Base-by-base conservation (phyloP, 1,284 basidiomycete species). In the Microbotryomycetes sp. region DNA sequence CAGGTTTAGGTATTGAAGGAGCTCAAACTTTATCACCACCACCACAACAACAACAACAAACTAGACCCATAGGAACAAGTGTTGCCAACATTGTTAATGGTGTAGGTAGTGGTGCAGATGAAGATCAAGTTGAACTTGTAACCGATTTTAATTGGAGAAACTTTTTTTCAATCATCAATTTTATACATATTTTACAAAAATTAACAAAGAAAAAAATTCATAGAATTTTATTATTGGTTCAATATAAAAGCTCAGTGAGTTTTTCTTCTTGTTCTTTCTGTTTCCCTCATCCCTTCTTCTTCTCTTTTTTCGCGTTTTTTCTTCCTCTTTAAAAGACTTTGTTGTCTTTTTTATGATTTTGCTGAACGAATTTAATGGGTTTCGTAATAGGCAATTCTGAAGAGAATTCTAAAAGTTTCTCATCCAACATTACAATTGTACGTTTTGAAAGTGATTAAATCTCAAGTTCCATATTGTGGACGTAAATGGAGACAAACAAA, bases 401-500 rank as follows among this genome's bases (percentile, higher is more conserved):
- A 99, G 78, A 84, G 96, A 28, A 88, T 96, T 64, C 80, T 98
- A 64, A 86, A 89, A 75, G 92, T 98, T 19, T 87, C 89, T 69
- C 96, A 99, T 72, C 89, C 91, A 6, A 84, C 93, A 81, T 78
- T 98, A 67, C 94, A 98, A 75, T 81, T 97, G 28, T 92, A 97
- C 77, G 86, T 94, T n/a, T 81, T 99, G 69, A 98, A 98, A 78
- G 81, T 98, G 62, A 92, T 98, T 80, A 98, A 98, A 81, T 93
- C 90, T 69, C 96, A 98, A 82, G 92, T 98, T 26, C 96, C 96
- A 0, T 97, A 92, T 75, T 97, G 92, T 74, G 96, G 96, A 15
- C 83, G 94, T 51, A 97, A 97, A 79, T 98, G 96, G 96, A 81
- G 94, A 54, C 92, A 97, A 79, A 91, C 89, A 26, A 99, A 98